phyloP scores from a whole-genome alignment of 768 basidiomycete genomes.

The Lactarius indigo region DNA sequence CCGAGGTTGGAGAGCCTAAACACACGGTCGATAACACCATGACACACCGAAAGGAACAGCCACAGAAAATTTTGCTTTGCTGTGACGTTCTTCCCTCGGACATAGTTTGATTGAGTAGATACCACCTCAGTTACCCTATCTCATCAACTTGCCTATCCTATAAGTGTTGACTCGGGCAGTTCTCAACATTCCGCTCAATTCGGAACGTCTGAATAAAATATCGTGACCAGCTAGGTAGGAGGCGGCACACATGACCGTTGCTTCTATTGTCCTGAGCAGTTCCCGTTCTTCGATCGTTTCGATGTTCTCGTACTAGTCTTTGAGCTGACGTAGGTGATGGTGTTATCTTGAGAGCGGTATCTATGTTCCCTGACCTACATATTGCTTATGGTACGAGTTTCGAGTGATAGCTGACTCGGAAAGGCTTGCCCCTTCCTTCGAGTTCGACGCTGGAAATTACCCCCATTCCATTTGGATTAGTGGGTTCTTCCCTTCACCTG shows the following conservation, averaged over 20 bases:
- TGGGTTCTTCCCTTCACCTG: neutral
- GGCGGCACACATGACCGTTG: neutral
- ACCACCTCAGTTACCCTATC: neutral
- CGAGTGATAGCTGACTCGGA: no score
- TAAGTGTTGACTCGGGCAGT: neutral
- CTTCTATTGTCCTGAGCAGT: neutral
- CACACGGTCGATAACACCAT: neutral
- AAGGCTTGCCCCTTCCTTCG: neutral
- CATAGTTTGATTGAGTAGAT: neutral
- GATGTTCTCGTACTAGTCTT: neutral
- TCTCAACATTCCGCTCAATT: neutral
- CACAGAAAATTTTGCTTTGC: neutral
- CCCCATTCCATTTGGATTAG: neutral
- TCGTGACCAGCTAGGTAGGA: neutral
- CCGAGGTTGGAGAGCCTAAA: neutral
- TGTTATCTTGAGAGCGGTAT: neutral
- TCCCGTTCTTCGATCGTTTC: neutral
- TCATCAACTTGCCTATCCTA: neutral
- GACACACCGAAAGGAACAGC: neutral
- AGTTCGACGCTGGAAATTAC: neutral
- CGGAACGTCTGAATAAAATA: neutral
- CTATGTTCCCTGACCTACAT: neutral
- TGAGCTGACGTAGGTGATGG: neutral
- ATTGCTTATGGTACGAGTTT: neutral
- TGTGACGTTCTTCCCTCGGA: neutral